Base-by-base conservation (phyloP, 192 early-diverging fungal species). In the Mortierella alpina region DNA sequence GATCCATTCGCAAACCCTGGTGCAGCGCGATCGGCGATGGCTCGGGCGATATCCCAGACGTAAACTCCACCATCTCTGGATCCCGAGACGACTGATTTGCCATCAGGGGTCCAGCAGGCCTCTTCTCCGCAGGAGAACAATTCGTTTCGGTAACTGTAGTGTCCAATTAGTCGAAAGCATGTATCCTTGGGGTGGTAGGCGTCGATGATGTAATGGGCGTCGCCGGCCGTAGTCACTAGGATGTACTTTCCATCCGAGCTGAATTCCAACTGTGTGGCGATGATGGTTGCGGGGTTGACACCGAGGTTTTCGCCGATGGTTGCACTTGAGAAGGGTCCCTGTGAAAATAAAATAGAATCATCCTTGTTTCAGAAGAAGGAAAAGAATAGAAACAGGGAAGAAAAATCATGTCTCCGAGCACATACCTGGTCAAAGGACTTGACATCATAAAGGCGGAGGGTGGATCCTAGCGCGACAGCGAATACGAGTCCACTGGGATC, bases 401-500 rank as follows among this genome's bases (percentile, higher is more conserved):
- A 11, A 13, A 42, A 40, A 10, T 39, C 3, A 1, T 39, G 23
- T 31, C 6, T 49, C 50, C 39, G 17, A 11, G 10, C 7, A n/a
- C 17, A 45, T 76, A 83, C 75, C 76, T 64, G 70, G 20, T 88
- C 85, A 74, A 89, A 86, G 15, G 90, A 87, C 45, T 88, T 84
- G n/a, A 90, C 77, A 70, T 96, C 95, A 52, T 93, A 96, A 22
- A 98, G 73, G 39, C 88, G 78, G 11, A 96, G 76, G 1, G 76
- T 84, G 23, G 66, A 72, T 15, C 83, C 87, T 2, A 88, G 66
- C 3, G 68, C 72, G 4, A 84, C 58, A 6, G 91, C 95, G 86
- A 97, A 93, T 0, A 96, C 91, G 20, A 90, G 74, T 4, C 94
- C 95, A 6, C 89, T 87, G 2, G 91, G 94, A 80, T 98, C 97